Evolutionary conservation across 1,284 basidiomycete species (phyloP).

Genomic region (Megacollybia platyphylla): DNA sequence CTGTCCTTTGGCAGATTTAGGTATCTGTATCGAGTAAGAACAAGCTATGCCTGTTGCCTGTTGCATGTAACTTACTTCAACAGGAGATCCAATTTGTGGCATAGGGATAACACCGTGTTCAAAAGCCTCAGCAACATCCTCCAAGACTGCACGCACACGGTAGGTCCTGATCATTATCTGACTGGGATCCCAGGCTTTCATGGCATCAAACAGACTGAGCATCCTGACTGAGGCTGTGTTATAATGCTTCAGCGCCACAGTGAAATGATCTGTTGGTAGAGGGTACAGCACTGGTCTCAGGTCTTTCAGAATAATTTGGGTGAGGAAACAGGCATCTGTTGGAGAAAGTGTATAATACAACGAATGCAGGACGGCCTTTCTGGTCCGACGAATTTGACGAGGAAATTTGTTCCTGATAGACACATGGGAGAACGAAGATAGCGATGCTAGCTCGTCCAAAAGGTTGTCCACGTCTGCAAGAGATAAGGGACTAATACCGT

Average conservation of each 20-base stretch:
- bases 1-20: slow-evolving; percentile 67
- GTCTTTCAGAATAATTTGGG: slow-evolving; percentile 79
- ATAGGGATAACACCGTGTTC: slow-evolving; percentile 20
- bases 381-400: slow-evolving; percentile 13
- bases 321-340: slow-evolving; percentile 49
- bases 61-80: slow-evolving; percentile 30
- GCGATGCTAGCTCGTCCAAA: slow-evolving; percentile 61
- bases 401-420: slow-evolving; percentile 18
- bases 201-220: slow-evolving; percentile 49
- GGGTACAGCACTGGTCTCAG: slow-evolving; percentile 68
- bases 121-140: slow-evolving; percentile 41
- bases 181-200: slow-evolving; percentile 60
- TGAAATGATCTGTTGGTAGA: slow-evolving; percentile 27
- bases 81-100: slow-evolving; percentile 29
- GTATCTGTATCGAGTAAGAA: slow-evolving; percentile 43
- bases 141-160: slow-evolving; percentile 39
- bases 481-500: slow-evolving; percentile 18
- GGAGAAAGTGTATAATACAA: slow-evolving; percentile 47
- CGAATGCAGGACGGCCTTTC: slow-evolving; percentile 30
- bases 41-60: not conserved
- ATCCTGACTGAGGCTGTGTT: slow-evolving; percentile 42
- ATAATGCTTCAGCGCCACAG: slow-evolving; percentile 34
- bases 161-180: slow-evolving; percentile 43
- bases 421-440: slow-evolving; percentile 46
- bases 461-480: slow-evolving; percentile 46